phyloP scores from a whole-genome alignment of 164 flowering plant species.

The Houttuynia cordata region DNA sequence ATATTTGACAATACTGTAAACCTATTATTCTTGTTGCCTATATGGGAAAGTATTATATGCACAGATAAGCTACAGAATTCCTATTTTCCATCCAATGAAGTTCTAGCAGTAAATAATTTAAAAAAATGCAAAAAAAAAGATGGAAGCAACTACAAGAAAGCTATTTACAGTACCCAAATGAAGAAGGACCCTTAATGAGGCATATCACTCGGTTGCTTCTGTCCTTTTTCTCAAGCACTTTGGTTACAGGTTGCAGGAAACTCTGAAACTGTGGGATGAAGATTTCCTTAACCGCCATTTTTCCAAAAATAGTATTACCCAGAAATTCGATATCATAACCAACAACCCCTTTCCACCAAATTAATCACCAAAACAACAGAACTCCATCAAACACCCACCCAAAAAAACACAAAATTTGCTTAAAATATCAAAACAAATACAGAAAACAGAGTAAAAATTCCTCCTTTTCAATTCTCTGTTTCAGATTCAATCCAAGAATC shows the following conservation, averaged over 20 bases:
- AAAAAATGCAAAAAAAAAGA: too few species aligned
- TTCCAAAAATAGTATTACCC: neutral
- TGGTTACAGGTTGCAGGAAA: conserved; percentile 1
- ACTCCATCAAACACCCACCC: neutral
- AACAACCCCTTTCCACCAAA: neutral
- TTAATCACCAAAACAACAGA: neutral
- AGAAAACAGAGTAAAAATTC: too few species aligned
- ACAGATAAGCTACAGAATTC: too few species aligned
- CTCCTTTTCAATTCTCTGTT: too few species aligned
- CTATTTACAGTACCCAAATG: conserved; percentile 10
- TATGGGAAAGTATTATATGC: neutral
- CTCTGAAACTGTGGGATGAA: conserved; percentile 11
- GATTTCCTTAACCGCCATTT: conserved; percentile 15
- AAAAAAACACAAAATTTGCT: too few species aligned
- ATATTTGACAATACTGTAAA: neutral
- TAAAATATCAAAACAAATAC: too few species aligned
- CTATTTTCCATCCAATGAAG: too few species aligned
- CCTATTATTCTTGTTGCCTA: neutral
- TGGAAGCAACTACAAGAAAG: neutral
- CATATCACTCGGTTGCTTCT: conserved; percentile 1
- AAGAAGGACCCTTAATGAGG: conserved; percentile 10
- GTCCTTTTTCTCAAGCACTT: conserved; percentile 2
- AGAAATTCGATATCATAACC: conserved; percentile 9
- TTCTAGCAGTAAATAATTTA: too few species aligned
- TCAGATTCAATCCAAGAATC: too few species aligned